These are phyloP conservation scores for Leavenworthia alabamica DNA, from an alignment of 345 rosid species.

Conservation along the genomic window DNA sequence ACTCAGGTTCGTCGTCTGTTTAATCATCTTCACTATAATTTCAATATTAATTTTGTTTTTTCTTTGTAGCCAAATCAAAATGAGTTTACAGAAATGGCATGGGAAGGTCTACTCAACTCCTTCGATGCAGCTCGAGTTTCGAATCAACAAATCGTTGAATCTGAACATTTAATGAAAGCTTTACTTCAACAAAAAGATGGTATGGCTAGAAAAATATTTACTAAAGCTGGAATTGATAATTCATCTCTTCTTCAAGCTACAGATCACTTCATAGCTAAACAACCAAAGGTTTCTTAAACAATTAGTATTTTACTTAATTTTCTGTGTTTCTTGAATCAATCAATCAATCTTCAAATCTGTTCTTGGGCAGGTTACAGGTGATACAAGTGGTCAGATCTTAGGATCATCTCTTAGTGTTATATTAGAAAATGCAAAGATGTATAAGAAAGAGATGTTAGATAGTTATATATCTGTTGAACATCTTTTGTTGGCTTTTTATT, in stretches of 20 bases:
- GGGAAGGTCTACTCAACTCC: constrained; percentile 72
- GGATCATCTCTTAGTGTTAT: constrained; percentile 50
- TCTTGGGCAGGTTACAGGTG: constrained; percentile 70
- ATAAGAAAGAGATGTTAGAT: constrained; percentile 75
- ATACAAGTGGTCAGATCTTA: constrained; percentile 55
- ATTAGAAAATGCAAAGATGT: constrained; percentile 52
- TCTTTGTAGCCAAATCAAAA: constrained; percentile 43
- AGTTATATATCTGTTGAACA: constrained; percentile 78
- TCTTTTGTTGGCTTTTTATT: constrained; percentile 55
- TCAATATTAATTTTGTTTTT: not conserved
- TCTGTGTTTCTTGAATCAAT: too few relatives aligned
- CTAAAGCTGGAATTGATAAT: constrained; percentile 73
- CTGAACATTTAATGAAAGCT: constrained; percentile 92
- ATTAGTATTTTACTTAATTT: too few relatives aligned
- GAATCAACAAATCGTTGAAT: constrained; percentile 69
- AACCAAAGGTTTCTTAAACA: constrained; percentile 43
- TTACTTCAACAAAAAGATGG: constrained; percentile 90
- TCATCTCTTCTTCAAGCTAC: constrained; percentile 63
- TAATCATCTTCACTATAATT: too few relatives aligned
- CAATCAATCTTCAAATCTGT: too few relatives aligned
- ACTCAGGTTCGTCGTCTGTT: too few relatives aligned
- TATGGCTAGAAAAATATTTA: constrained; percentile 64
- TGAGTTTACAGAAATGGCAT: constrained; percentile 82
- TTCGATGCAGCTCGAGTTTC: constrained; percentile 58
- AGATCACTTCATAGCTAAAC: constrained; percentile 52